These are phyloP conservation scores for Lophium mytilinum DNA, from an alignment of 495 filamentous ascomycete genomes.

Conservation along the genomic window DNA sequence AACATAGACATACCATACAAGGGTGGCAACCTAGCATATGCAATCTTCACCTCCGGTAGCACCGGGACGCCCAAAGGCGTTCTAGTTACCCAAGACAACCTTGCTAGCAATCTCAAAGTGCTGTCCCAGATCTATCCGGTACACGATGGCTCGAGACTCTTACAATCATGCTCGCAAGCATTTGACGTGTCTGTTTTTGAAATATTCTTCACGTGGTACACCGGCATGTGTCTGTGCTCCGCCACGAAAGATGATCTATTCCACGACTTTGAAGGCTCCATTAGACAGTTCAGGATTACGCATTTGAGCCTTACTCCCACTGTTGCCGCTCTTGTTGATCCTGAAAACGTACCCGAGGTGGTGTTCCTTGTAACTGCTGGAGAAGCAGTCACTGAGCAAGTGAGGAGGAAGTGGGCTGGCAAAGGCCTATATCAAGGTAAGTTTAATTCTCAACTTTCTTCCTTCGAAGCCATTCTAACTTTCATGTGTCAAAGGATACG, in stretches of 20 bases:
- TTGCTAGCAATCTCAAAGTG: constrained; percentile 57
- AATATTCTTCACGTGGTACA: constrained; percentile 68
- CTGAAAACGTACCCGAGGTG: constrained; percentile 54
- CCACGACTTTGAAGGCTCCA: constrained; percentile 51
- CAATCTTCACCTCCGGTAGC: constrained; percentile 59
- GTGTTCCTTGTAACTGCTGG: constrained; percentile 62
- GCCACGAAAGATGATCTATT: constrained; percentile 57
- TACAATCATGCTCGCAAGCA: constrained; percentile 66
- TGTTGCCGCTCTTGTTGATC: constrained; percentile 58
- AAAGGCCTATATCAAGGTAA: constrained; percentile 57
- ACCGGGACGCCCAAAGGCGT: constrained; percentile 64
- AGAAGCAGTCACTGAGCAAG: constrained; percentile 58
- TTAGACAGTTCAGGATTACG: constrained; percentile 52
- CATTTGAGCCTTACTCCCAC: constrained; percentile 75
- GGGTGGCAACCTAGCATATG: constrained; percentile 34
- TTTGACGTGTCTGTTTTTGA: constrained; percentile 78
- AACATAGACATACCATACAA: constrained; percentile 13
- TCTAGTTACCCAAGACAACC: constrained; percentile 57
- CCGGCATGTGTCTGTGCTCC: constrained; percentile 65
- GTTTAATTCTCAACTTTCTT: not conserved
- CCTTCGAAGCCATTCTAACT: not conserved
- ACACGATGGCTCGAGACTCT: constrained; percentile 39
- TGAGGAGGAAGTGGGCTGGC: constrained; percentile 58
- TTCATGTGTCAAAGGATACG: constrained; percentile 45
- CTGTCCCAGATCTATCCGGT: constrained; percentile 54